Percentiles rank a stretch among this genome's conserved stretches.
Evolutionary conservation across 306 rosid genomes (phyloP).

Genomic region (Rubus idaeus): DNA sequence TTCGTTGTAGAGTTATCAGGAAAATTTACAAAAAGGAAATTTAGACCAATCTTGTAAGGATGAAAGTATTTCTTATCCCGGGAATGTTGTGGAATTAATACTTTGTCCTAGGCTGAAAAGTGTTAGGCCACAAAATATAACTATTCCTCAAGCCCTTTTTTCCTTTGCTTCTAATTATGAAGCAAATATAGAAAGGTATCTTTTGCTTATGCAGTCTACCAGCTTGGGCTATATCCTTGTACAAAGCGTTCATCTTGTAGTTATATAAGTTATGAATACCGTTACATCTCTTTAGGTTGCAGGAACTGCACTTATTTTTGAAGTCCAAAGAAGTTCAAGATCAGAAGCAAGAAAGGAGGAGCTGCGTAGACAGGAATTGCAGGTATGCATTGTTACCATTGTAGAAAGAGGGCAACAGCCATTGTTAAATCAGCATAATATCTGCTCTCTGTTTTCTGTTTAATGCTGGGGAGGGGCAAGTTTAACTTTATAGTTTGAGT

Average conservation of each 20-base stretch:
- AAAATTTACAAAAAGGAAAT: not conserved
- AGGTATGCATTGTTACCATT: slow-evolving; percentile 29
- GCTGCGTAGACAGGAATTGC: slow-evolving; percentile 38
- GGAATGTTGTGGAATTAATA: not conserved
- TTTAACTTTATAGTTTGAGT: not conserved
- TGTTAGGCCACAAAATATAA: not conserved
- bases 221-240: not conserved
- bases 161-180: not conserved
- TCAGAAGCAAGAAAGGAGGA: slow-evolving; percentile 61
- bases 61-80: not conserved
- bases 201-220: not conserved
- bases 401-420: not conserved
- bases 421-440: not conserved
- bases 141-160: not conserved
- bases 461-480: not conserved
- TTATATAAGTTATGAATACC: not conserved
- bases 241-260: not conserved
- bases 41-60: not conserved
- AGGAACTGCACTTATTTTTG: slow-evolving; percentile 46
- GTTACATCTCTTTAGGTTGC: slow-evolving; percentile 37
- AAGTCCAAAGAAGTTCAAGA: slow-evolving; percentile 53
- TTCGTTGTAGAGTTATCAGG: not conserved
- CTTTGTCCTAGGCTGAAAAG: not conserved
- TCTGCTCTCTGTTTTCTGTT: not conserved
- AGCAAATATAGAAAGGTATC: not conserved